Evolutionary conservation across 148 eudicot species (phyloP).

Genomic region (Bassia scoparia): DNA sequence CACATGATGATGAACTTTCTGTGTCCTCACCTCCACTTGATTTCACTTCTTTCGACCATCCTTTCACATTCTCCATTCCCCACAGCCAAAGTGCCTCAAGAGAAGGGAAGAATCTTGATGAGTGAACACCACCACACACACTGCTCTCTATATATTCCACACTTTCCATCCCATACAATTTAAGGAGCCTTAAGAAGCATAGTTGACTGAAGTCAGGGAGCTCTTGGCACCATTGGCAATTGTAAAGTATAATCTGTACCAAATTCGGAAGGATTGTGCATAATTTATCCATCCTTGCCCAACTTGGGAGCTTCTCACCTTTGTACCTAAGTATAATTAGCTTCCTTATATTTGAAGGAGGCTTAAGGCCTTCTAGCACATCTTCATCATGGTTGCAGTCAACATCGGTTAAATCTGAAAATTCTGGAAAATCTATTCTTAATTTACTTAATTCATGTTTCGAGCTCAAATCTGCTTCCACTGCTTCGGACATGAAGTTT

Average conservation of each 20-base stretch:
- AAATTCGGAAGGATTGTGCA: constrained; percentile 15
- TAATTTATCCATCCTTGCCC: constrained; percentile 17
- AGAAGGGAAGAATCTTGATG: constrained; percentile 30
- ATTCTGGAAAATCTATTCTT: background rate
- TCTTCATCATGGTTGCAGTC: background rate
- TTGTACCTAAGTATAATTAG: background rate
- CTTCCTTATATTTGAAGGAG: constrained; percentile 15
- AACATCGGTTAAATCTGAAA: too few relatives aligned
- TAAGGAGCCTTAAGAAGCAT: constrained; percentile 7
- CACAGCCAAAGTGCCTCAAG: constrained; percentile 15
- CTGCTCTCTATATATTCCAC: constrained; percentile 19
- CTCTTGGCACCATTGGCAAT: background rate
- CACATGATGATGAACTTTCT: background rate
- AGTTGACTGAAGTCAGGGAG: constrained; percentile 18
- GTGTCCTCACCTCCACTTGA: background rate
- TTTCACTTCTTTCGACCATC: constrained; percentile 24
- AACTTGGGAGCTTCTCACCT: constrained; percentile 23
- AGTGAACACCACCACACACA: too few relatives aligned
- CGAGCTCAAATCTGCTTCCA: background rate
- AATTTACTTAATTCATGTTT: background rate
- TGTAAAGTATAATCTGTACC: constrained; percentile 8
- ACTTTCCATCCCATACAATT: background rate
- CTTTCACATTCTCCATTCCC: constrained; percentile 18
- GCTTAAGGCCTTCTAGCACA: constrained; percentile 25
- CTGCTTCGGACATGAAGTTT: background rate